Evolutionary conservation across 108 stramenopile genomes (phyloP).

Genomic region (Stephanodiscus triporus): DNA sequence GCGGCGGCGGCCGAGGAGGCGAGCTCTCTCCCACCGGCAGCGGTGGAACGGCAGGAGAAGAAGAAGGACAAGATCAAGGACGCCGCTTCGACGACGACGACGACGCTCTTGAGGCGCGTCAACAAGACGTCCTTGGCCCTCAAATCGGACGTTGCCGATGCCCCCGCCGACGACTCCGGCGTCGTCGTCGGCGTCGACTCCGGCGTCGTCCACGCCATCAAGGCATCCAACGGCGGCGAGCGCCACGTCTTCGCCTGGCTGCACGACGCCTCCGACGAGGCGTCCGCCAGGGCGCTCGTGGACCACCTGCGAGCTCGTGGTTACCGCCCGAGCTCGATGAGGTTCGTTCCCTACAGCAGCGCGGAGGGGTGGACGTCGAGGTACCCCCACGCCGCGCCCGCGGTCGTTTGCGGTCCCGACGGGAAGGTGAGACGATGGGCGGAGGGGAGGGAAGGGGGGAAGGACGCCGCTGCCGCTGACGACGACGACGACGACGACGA

Average conservation of each 20-base stretch:
- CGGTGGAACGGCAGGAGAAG: neutral
- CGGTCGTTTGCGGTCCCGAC: constrained; percentile 1
- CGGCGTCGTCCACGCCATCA: constrained; percentile 8
- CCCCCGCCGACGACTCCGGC: neutral
- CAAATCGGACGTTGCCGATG: neutral
- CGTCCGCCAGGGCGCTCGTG: constrained; percentile 3
- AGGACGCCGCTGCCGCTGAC: neutral
- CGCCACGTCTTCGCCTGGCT: constrained; percentile 16
- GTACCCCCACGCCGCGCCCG: constrained; percentile 9
- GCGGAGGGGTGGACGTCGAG: neutral
- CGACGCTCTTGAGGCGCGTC: neutral
- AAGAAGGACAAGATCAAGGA: too few relatives aligned
- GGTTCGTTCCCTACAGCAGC: constrained; percentile 5
- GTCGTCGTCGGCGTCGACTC: neutral
- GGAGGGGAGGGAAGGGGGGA: neutral
- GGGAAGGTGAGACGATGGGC: neutral
- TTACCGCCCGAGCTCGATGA: constrained; percentile 4
- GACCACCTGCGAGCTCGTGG: neutral
- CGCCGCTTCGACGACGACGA: neutral
- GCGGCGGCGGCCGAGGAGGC: neutral
- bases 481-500: neutral
- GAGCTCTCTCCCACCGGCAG: neutral
- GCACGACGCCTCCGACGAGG: neutral
- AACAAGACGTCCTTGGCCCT: constrained; percentile 2
- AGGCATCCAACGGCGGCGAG: neutral